Percentiles rank a stretch among this genome's conserved stretches.
phyloP scores from a whole-genome alignment of 352 stramenopile genomes.

The Stephanocyclus meneghinianus region DNA sequence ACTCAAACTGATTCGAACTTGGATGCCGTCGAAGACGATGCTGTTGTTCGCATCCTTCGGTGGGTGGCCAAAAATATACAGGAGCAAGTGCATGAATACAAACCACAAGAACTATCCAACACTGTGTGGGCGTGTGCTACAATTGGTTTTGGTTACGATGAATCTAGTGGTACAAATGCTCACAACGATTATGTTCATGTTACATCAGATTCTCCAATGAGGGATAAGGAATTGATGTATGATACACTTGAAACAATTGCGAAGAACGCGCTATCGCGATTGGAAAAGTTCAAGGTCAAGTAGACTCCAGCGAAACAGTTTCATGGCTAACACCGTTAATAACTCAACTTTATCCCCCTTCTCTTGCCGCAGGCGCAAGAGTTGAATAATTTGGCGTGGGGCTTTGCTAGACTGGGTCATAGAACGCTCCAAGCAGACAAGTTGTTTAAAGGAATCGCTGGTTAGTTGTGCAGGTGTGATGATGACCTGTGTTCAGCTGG shows the following conservation, averaged over 20 bases:
- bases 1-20: neutral
- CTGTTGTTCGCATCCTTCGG: slow-evolving; percentile 65
- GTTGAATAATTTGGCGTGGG: slow-evolving; percentile 81
- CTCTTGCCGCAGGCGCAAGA: slow-evolving; percentile 58
- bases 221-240: slow-evolving; percentile 58
- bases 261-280: slow-evolving; percentile 39
- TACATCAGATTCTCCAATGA: slow-evolving; percentile 45
- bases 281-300: slow-evolving; percentile 59
- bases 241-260: slow-evolving; percentile 53
- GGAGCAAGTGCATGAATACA: slow-evolving; percentile 56
- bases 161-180: slow-evolving; percentile 40
- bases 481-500: neutral
- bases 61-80: slow-evolving; percentile 52
- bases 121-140: slow-evolving; percentile 78
- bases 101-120: slow-evolving; percentile 79
- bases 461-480: neutral
- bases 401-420: slow-evolving; percentile 62
- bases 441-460: slow-evolving; percentile 41
- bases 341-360: neutral
- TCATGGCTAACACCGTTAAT: neutral
- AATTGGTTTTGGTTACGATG: slow-evolving; percentile 68
- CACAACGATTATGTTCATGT: slow-evolving; percentile 73
- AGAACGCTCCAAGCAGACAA: slow-evolving; percentile 30
- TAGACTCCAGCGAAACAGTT: neutral
- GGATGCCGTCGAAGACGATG: slow-evolving; percentile 38